Percentiles rank a stretch among this genome's conserved stretches.
These are phyloP conservation scores for Kentomonas sorsogonicus DNA, from an alignment of 208 protist genomes.

Conservation along the genomic window DNA sequence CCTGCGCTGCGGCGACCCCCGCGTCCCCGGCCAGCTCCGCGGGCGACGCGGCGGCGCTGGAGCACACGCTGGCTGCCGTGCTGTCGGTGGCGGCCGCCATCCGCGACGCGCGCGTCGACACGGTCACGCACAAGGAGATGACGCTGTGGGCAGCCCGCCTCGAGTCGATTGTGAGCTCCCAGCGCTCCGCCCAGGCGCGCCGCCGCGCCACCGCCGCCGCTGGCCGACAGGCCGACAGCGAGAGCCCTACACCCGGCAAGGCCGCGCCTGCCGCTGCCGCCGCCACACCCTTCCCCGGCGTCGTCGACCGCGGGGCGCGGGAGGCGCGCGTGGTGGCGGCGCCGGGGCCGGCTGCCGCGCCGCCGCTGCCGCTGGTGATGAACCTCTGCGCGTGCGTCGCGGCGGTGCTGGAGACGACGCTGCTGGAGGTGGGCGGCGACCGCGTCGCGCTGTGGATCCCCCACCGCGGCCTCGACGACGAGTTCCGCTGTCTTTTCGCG, in stretches of 20 bases:
- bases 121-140: background rate
- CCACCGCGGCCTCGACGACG: conserved; percentile 18
- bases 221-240: background rate
- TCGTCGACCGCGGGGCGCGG: background rate
- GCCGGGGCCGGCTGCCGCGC: background rate
- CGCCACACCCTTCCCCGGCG: background rate
- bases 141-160: background rate
- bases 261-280: no score
- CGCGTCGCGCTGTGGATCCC: conserved; percentile 15
- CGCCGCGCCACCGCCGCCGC: background rate
- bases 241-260: background rate
- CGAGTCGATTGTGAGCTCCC: no score
- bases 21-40: no score
- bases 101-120: background rate
- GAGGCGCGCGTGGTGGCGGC: background rate
- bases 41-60: no score
- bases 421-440: background rate
- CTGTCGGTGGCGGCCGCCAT: background rate
- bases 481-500: conserved; percentile 19
- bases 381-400: conserved; percentile 12
- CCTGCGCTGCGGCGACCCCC: no score
- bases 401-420: conserved; percentile 8
- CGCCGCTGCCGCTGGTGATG: background rate
- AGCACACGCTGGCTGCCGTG: background rate
- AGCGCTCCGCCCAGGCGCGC: no score